Evolutionary conservation across 225 moss, liverwort and hornwort species (phyloP).

Genomic region (Straminergon stramineum): DNA sequence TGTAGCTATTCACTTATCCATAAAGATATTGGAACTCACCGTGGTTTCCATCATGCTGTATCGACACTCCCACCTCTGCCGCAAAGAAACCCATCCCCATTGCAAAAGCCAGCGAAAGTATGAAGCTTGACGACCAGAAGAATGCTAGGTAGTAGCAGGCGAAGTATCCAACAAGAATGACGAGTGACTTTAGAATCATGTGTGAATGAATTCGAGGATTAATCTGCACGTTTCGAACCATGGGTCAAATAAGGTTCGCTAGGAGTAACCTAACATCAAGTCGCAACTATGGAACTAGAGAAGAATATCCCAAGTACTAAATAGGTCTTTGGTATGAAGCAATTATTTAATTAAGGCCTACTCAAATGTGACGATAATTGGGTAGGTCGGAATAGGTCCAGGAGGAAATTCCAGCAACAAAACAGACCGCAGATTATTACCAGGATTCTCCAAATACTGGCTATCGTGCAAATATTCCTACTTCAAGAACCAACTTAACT

Average conservation of each 20-base stretch:
- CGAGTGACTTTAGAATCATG: constrained; percentile 72
- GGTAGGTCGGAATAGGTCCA: background rate
- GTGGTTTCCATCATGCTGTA: constrained; percentile 97
- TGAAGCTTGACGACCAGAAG: constrained; percentile 61
- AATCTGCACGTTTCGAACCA: constrained; percentile 48
- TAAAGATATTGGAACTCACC: constrained; percentile 25
- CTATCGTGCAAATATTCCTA: background rate
- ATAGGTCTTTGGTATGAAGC: too few relatives aligned
- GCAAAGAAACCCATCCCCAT: constrained; percentile 86
- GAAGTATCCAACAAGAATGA: constrained; percentile 59
- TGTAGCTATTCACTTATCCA: background rate
- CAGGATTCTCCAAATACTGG: background rate
- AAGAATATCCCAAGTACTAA: background rate
- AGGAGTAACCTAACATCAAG: background rate
- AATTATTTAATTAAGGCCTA: too few relatives aligned
- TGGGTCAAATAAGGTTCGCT: background rate
- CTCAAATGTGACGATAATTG: background rate
- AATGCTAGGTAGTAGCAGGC: constrained; percentile 68
- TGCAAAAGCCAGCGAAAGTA: constrained; percentile 49
- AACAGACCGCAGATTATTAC: background rate
- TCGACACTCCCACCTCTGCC: constrained; percentile 91
- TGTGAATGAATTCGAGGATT: constrained; percentile 83
- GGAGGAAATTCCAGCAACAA: background rate
- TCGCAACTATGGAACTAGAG: background rate
- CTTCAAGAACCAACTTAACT: background rate